Evolutionary conservation across 495 filamentous ascomycete genomes (phyloP), one percentile per base, ranked within the genome.

Genomic region (Aspergillus carlsbadensis): DNA sequence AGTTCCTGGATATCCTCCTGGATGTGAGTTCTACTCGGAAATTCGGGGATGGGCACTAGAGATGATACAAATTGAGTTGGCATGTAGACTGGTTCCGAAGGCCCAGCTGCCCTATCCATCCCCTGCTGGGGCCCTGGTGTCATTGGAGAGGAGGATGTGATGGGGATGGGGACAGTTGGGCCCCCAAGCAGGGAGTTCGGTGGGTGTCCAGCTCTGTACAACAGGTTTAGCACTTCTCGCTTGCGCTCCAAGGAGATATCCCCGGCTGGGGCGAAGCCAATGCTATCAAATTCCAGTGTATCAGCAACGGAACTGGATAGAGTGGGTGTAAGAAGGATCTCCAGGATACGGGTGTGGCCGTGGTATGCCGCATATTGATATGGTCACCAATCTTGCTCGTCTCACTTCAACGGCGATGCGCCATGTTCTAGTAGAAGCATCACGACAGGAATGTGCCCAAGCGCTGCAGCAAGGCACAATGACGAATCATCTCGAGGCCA

Each of bases 361-460:
- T 75, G 49, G 44, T 72, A 71, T 29, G 68, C 70, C 1, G 74
- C 76, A 56, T 75, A 75, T 15, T 69, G 67, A 42, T 71, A 54
- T 6, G 73, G 72, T 17, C 63, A 68, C 72, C 72, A 78, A 7
- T 72, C 69, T 3, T 55, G 39, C 50, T 76, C 71, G 60, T 81
- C 74, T 40, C 66, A 65, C 35, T 71, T 72, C n/a, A 63, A 51
- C 6, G 70, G 61, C 6, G 70, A 73, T 37, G 75, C 74, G 6
- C 75, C 75, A 0, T 60, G 60, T 29, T 61, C 52, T 6, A 80
- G 29, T 0, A 79, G 57, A 17, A 76, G 51, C 17, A 65, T 67
- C 3, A 71, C 72, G n/a, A 78, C 64, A 11, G 60, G 54, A 22
- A 69, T 60, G 55, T 76, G 68, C 5, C 75, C 76, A 7, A 62